Conservation (phyloP, 2,329 filamentous ascomycete species). For the Ophiocordyceps camponoti-floridani region DNA sequence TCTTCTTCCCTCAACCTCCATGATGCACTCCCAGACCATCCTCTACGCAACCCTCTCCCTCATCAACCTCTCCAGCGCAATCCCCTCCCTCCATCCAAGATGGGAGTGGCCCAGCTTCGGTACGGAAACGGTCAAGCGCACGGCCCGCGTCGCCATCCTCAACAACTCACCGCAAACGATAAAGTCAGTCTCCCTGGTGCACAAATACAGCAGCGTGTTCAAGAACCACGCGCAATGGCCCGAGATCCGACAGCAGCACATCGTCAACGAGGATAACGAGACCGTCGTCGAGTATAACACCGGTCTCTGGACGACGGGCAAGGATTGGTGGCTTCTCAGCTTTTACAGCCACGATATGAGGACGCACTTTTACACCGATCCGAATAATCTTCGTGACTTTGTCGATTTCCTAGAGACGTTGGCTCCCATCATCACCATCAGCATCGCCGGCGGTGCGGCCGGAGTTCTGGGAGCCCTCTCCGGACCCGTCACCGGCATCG, state of each 20-base stretch:
- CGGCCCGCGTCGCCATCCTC: constrained; percentile 2
- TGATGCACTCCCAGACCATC: not conserved
- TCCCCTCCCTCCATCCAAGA: not conserved
- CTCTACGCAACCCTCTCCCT: not conserved
- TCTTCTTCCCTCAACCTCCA: too few relatives aligned
- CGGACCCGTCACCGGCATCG: not conserved
- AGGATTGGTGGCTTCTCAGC: constrained; percentile 5
- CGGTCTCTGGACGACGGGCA: constrained; percentile 4
- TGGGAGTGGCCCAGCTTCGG: not conserved
- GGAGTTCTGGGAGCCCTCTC: not conserved
- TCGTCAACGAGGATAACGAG: not conserved
- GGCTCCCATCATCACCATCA: not conserved
- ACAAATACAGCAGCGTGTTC: constrained; percentile 6
- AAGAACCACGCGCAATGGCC: constrained; percentile 3
- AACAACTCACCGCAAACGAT: constrained; percentile 4
- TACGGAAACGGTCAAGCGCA: constrained; percentile 3
- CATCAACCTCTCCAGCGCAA: not conserved
- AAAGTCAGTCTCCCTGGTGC: constrained; percentile 2
- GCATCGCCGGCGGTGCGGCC: not conserved
- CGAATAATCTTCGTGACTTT: constrained; percentile 1
- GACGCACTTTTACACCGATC: constrained; percentile 3
- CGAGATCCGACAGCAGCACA: not conserved
- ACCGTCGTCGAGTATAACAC: constrained; percentile 5
- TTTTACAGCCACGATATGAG: constrained; percentile 4
- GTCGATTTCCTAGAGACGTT: not conserved